Percentiles rank a stretch among this genome's conserved stretches.
Conservation (phyloP, 140 eudicot species). For the Ambrosia hybrid region DNA sequence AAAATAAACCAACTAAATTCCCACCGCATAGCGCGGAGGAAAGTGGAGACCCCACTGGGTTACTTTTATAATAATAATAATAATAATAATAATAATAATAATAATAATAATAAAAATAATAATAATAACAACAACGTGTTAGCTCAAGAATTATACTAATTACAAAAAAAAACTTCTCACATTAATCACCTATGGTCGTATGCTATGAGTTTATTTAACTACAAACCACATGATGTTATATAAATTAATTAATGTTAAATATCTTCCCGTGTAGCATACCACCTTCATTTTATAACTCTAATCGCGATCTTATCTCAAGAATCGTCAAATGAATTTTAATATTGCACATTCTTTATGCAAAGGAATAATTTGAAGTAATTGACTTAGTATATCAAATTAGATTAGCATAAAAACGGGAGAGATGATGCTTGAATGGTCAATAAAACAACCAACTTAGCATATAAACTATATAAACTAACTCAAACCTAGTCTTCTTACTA, state of each 20-base stretch:
- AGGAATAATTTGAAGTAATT: slow-evolving; percentile 5
- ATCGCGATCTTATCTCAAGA: background rate
- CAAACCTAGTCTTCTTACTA: slow-evolving; percentile 10
- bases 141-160: too few relatives aligned
- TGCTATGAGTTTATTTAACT: background rate
- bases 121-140: too few relatives aligned
- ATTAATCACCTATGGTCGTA: background rate
- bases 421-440: background rate
- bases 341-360: background rate
- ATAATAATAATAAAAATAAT: too few relatives aligned
- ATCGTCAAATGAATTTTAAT: background rate
- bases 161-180: too few relatives aligned
- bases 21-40: too few relatives aligned
- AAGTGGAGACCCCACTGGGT: too few relatives aligned
- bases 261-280: background rate
- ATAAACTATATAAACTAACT: background rate
- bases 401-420: background rate
- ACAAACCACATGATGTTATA: background rate
- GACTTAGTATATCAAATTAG: background rate
- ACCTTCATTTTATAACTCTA: background rate
- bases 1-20: too few relatives aligned
- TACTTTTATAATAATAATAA: too few relatives aligned
- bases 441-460: background rate
- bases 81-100: too few relatives aligned
- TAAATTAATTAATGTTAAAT: background rate